A percentile compares a stretch with the other conserved stretches of the same genome.
These are phyloP conservation scores for Crithidia sp. DNA, from an alignment of 208 protist species.

Conservation along the genomic window DNA sequence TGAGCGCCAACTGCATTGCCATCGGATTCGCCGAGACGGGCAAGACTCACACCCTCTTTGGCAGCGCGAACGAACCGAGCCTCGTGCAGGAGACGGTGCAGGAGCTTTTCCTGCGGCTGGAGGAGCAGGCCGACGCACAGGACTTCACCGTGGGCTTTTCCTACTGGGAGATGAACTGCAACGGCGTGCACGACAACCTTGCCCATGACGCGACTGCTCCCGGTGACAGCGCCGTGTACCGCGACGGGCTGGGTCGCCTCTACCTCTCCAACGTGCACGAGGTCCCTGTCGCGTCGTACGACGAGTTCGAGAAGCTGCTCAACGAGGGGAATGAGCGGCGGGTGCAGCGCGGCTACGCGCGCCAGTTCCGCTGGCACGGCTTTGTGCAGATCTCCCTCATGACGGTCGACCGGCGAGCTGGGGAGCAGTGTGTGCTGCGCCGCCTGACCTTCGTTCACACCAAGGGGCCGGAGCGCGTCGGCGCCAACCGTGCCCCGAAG, in stretches of 20 bases:
- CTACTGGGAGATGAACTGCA: slow-evolving; percentile 91
- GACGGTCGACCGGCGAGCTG: slow-evolving; percentile 63
- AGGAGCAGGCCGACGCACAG: slow-evolving; percentile 45
- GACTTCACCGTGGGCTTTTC: slow-evolving; percentile 68
- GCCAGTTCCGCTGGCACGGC: slow-evolving; percentile 82
- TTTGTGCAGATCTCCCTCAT: slow-evolving; percentile 85
- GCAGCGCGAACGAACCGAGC: slow-evolving; percentile 71
- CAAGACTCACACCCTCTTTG: slow-evolving; percentile 92
- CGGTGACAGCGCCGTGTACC: slow-evolving; percentile 52
- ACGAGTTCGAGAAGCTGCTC: slow-evolving; percentile 71
- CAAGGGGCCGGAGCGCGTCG: slow-evolving; percentile 85
- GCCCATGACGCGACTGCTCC: slow-evolving; percentile 12
- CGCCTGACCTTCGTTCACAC: slow-evolving; percentile 90
- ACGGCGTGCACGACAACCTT: slow-evolving; percentile 77
- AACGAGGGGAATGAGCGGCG: slow-evolving; percentile 59
- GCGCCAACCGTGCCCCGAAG: slow-evolving; percentile 64
- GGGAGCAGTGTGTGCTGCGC: slow-evolving; percentile 65
- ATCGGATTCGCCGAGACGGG: slow-evolving; percentile 78
- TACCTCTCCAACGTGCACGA: slow-evolving; percentile 76
- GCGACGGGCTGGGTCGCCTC: slow-evolving; percentile 69
- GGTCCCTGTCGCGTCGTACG: slow-evolving; percentile 59
- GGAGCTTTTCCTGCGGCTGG: slow-evolving; percentile 77
- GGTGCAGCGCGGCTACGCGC: slow-evolving; percentile 55
- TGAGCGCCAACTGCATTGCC: slow-evolving; percentile 81
- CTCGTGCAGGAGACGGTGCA: slow-evolving; percentile 87